Percentiles rank a stretch among this genome's conserved stretches.
These are phyloP conservation scores for Physaria fendleri DNA, from an alignment of 345 rosid genomes.

Conservation along the genomic window DNA sequence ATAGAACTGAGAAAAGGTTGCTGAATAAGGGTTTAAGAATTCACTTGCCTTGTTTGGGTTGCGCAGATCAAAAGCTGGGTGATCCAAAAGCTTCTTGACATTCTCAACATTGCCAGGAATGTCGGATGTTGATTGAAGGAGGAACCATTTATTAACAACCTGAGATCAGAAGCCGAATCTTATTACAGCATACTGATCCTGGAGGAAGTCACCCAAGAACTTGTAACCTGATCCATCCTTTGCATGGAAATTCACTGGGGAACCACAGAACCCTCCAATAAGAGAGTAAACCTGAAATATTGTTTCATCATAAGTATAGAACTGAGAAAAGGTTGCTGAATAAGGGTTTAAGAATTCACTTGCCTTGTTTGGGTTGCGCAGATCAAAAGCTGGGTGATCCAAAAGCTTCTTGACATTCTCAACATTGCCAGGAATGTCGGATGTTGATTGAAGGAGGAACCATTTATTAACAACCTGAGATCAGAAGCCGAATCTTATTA, in stretches of 20 bases:
- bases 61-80: conserved; percentile 85
- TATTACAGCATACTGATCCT: neutral
- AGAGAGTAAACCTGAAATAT: conserved; percentile 63
- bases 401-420: conserved; percentile 70
- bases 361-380: conserved; percentile 92
- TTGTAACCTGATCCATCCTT: conserved; percentile 94
- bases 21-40: neutral
- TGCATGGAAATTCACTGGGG: conserved; percentile 89
- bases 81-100: conserved; percentile 60
- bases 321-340: neutral
- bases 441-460: conserved; percentile 89
- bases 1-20: neutral
- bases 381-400: conserved; percentile 81
- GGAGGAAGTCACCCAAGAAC: conserved; percentile 69
- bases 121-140: conserved; percentile 83
- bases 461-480: conserved; percentile 92
- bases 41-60: conserved; percentile 80
- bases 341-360: conserved; percentile 3
- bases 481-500: conserved; percentile 1
- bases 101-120: conserved; percentile 84
- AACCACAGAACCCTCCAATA: conserved; percentile 74
- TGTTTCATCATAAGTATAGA: neutral
- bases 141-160: conserved; percentile 98
- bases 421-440: conserved; percentile 78
- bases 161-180: conserved; percentile 21